Percentiles rank a stretch among this genome's conserved stretches.
Conservation (phyloP, 495 filamentous ascomycete species). For the Parachaetomium inaequale region DNA sequence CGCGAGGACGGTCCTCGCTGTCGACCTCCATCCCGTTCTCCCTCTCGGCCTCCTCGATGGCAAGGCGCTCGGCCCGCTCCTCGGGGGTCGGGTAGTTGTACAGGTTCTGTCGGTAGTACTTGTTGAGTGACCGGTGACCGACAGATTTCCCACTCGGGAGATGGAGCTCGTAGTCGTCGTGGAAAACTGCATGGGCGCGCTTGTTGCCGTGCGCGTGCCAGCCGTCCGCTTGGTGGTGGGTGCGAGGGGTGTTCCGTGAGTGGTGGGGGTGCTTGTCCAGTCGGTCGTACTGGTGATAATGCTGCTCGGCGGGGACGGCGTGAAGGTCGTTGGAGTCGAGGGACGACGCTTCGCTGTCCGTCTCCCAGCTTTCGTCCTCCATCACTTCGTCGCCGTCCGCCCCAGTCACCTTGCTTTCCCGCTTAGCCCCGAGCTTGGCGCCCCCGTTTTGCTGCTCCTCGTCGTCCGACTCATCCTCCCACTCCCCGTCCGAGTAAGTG, state of each 20-base stretch:
- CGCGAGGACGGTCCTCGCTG: slow-evolving; percentile 16
- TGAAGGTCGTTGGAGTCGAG: slow-evolving; percentile 73
- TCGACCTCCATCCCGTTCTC: slow-evolving; percentile 33
- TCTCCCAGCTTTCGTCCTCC: slow-evolving; percentile 68
- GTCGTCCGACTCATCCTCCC: slow-evolving; percentile 64
- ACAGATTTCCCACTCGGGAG: slow-evolving; percentile 88
- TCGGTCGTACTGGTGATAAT: slow-evolving; percentile 56
- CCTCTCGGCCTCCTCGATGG: slow-evolving; percentile 45
- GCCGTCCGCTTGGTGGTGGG: slow-evolving; percentile 65
- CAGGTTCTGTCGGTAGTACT: slow-evolving; percentile 90
- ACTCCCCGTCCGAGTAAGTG: slow-evolving; percentile 83
- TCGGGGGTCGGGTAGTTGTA: slow-evolving; percentile 70
- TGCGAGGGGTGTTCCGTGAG: slow-evolving; percentile 58
- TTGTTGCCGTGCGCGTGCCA: slow-evolving; percentile 70
- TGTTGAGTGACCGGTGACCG: slow-evolving; percentile 80
- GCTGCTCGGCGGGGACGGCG: slow-evolving; percentile 64
- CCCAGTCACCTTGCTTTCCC: slow-evolving; percentile 43
- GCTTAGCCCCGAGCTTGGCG: slow-evolving; percentile 54
- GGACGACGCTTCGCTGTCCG: slow-evolving; percentile 78
- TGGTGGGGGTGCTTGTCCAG: slow-evolving; percentile 63
- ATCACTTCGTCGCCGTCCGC: slow-evolving; percentile 43
- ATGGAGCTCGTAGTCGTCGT: slow-evolving; percentile 89
- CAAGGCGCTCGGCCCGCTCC: slow-evolving; percentile 59
- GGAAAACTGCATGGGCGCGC: slow-evolving; percentile 65
- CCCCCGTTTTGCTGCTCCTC: slow-evolving; percentile 56